Evolutionary conservation across 2,329 filamentous ascomycete species (phyloP).

Genomic region (Curvularia lunata): DNA sequence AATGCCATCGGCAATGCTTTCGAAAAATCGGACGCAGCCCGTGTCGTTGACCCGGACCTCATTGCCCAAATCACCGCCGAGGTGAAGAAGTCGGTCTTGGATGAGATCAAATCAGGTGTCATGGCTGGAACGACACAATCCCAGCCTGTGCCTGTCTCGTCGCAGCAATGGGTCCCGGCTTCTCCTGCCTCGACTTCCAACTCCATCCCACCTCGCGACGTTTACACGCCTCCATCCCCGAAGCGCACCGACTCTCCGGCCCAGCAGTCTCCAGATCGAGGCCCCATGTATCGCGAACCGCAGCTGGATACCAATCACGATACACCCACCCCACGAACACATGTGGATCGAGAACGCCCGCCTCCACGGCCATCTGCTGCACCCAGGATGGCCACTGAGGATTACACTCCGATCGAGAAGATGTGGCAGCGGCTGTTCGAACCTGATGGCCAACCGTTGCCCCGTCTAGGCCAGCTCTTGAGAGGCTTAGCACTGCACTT

Average conservation of each 20-base stretch:
- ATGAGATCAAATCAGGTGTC: conserved; percentile 56
- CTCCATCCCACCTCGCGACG: conserved; percentile 55
- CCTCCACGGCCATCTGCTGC: conserved; percentile 36
- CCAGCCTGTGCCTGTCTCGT: conserved; percentile 42
- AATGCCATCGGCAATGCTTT: conserved; percentile 65
- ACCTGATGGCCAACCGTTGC: conserved; percentile 68
- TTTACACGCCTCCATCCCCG: conserved; percentile 65
- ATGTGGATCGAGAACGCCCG: conserved; percentile 34
- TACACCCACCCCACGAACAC: conserved; percentile 37
- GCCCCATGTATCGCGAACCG: conserved; percentile 39
- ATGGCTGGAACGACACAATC: conserved; percentile 36
- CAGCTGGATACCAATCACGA: conserved; percentile 40
- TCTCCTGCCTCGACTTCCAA: conserved; percentile 56
- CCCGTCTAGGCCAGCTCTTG: conserved; percentile 72
- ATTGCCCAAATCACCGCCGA: conserved; percentile 68
- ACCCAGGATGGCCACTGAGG: conserved; percentile 43
- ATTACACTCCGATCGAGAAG: conserved; percentile 61
- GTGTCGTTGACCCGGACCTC: conserved; percentile 64
- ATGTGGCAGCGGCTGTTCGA: conserved; percentile 82
- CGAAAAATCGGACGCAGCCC: conserved; percentile 56
- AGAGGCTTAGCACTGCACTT: conserved; percentile 76
- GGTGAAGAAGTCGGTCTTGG: conserved; percentile 54
- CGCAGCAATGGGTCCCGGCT: conserved; percentile 48
- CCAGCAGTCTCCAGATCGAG: conserved; percentile 47
- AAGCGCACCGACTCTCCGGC: conserved; percentile 40